Percentiles rank a stretch among this genome's conserved stretches.
Evolutionary conservation across 1,284 basidiomycete species (phyloP).

Genomic region (Phylloboletellus chloephorus): DNA sequence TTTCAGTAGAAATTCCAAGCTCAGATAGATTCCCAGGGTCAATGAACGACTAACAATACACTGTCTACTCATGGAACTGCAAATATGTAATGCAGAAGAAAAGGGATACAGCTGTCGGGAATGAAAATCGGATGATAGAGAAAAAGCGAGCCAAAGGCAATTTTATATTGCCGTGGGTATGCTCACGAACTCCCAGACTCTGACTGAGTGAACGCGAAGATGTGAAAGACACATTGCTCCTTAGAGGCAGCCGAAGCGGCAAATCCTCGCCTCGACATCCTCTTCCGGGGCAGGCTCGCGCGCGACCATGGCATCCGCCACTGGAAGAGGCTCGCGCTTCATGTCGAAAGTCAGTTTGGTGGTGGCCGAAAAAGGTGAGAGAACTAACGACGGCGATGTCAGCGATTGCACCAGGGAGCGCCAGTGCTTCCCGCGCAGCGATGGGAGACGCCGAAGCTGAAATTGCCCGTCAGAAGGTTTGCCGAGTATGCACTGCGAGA

Average conservation of each 20-base stretch:
- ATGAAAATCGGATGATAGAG: conserved; percentile 1
- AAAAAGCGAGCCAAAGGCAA: conserved; percentile 1
- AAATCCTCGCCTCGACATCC: conserved; percentile 14
- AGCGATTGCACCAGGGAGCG: not conserved
- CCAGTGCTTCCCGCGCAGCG: conserved; percentile 8
- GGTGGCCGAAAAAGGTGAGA: too few species aligned
- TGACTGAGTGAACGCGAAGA: not conserved
- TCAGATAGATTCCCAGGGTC: too few species aligned
- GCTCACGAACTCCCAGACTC: too few species aligned
- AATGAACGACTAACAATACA: too few species aligned
- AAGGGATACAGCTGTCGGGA: too few species aligned
- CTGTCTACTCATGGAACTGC: too few species aligned
- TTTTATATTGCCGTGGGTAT: conserved; percentile 3
- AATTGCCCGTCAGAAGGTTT: not conserved
- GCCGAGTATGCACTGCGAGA: not conserved
- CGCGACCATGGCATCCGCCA: conserved; percentile 5
- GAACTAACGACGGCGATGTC: conserved; percentile 17
- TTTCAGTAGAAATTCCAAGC: too few species aligned
- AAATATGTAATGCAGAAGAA: too few species aligned
- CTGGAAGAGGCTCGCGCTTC: conserved; percentile 21
- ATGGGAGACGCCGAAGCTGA: conserved; percentile 25
- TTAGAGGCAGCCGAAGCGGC: conserved; percentile 15
- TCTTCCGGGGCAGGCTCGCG: conserved; percentile 13
- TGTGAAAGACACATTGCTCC: not conserved
- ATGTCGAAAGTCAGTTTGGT: conserved; percentile 8